A percentile compares a stretch with the other conserved stretches of the same genome.
Evolutionary conservation across 1,284 basidiomycete genomes (phyloP).

Genomic region (Neonothopanus nambi): DNA sequence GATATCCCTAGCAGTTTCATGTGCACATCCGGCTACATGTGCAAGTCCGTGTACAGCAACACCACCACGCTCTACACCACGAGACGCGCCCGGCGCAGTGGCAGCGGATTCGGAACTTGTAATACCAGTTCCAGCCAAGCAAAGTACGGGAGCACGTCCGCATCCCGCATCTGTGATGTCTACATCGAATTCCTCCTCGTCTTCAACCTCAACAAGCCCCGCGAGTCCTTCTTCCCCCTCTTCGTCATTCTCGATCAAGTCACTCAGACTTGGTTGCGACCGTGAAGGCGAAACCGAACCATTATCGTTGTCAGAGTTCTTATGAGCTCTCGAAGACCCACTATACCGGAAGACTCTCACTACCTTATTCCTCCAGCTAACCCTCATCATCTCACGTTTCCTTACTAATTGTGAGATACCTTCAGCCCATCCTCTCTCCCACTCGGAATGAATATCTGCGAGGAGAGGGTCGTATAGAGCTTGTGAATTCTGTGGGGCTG

Average conservation of each 20-base stretch:
- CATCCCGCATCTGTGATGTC: constrained; percentile 14
- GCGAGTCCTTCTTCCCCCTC: constrained; percentile 33
- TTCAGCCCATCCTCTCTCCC: constrained; percentile 60
- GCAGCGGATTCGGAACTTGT: not conserved
- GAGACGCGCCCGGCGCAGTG: too few species aligned
- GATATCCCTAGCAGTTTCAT: constrained; percentile 30
- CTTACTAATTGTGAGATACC: constrained; percentile 49
- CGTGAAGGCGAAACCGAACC: not conserved
- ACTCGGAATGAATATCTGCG: constrained; percentile 42
- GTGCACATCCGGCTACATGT: constrained; percentile 39
- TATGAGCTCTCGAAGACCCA: not conserved
- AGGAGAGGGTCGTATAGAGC: constrained; percentile 32
- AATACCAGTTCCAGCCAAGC: constrained; percentile 40
- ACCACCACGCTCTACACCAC: too few species aligned
- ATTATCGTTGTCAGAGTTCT: not conserved
- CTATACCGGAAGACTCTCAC: constrained; percentile 40
- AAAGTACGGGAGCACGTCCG: constrained; percentile 41
- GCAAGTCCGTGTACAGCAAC: constrained; percentile 19
- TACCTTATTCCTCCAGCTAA: constrained; percentile 45
- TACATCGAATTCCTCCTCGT: constrained; percentile 34
- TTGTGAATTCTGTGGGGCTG: constrained; percentile 23
- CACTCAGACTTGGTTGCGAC: not conserved
- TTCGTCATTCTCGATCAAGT: not conserved
- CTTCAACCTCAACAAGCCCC: constrained; percentile 46
- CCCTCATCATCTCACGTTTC: constrained; percentile 41